Percentiles rank a stretch among this genome's conserved stretches.
phyloP scores from a whole-genome alignment of 169 alveolate genomes.

The Plasmodium reichenowi region DNA sequence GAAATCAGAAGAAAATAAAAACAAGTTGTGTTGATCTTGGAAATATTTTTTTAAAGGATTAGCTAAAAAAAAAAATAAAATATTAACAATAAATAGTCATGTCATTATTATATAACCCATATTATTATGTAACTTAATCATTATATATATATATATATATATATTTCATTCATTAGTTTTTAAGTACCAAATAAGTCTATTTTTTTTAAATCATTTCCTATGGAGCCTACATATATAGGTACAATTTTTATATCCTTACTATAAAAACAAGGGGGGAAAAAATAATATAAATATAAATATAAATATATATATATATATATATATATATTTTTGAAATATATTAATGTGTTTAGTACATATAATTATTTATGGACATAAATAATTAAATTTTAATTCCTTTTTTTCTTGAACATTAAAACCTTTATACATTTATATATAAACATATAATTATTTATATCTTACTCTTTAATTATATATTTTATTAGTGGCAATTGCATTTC shows the following conservation, averaged over 20 bases:
- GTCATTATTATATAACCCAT: slow-evolving; percentile 84
- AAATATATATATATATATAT: not conserved
- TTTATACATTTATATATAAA: slow-evolving; percentile 3
- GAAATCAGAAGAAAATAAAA: slow-evolving; percentile 93
- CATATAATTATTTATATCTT: slow-evolving; percentile 2
- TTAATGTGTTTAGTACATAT: not conserved
- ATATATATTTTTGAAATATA: not conserved
- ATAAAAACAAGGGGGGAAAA: not conserved
- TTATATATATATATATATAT: slow-evolving; percentile 4
- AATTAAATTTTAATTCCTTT: not conserved
- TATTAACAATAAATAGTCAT: slow-evolving; percentile 87
- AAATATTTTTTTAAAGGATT: slow-evolving; percentile 88
- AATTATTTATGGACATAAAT: not conserved
- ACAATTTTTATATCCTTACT: slow-evolving; percentile 62
- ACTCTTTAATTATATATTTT: slow-evolving; percentile 84
- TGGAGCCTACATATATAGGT: slow-evolving; percentile 70
- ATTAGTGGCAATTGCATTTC: slow-evolving; percentile 93
- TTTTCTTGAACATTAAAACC: not conserved
- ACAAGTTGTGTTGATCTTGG: slow-evolving; percentile 84
- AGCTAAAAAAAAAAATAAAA: slow-evolving; percentile 80
- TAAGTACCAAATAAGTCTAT: slow-evolving; percentile 20
- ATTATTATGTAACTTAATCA: slow-evolving; percentile 29
- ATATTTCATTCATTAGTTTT: not conserved
- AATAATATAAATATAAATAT: not conserved
- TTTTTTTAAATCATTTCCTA: slow-evolving; percentile 58